Base-by-base conservation (phyloP, 2,329 filamentous ascomycete genomes). In the Talaromyces pinophilus region DNA sequence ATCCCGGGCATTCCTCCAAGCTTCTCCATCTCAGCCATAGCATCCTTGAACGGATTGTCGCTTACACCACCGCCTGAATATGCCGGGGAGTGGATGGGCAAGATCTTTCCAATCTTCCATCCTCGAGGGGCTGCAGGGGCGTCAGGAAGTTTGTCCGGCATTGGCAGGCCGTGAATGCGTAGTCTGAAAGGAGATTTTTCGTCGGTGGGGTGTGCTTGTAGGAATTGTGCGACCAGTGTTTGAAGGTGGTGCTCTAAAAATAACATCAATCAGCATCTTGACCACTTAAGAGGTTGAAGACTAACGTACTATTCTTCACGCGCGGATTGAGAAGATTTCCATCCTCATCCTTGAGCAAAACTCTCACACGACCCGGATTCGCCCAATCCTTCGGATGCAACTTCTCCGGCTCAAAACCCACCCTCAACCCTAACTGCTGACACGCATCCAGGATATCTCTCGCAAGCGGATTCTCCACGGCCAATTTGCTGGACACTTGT, bases 351-450 rank as follows among this genome's bases (percentile, higher is more conserved):
- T 82, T 90, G 65, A 97, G 82, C 74, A 89, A 82, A 60, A 98
- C 88, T 72, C 92, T 88, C 69, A 98, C 92, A 67, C 95, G 86
- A 3, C 95, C 95, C 13, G 95, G 95, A 82, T 99, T 99, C 65
- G 90, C 90, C 95, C 95, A 99, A 82, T 99, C 95, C 81, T 95
- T 94, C 6, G 95, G 95, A 79, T 99, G 95, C 68, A 88, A 86
- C 83, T 97, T 97, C 75, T 91, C 90, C 0, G 93, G 92, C 81
- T 99, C 95, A 77, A 97, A 90, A 7, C 95, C 88, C n/a, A 78
- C 76, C 38, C 75, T 73, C 66, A 82, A 63, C 6, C 89, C 86
- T 67, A 97, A 85, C 55, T 84, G 81, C 50, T 89, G 88, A 78
- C 91, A 91, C n/a, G 93, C 94, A 76, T 92, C 90, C 54, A 93